Percentiles rank a stretch among this genome's conserved stretches.
phyloP scores from a whole-genome alignment of 345 rosid species.

The Trapa incisa region DNA sequence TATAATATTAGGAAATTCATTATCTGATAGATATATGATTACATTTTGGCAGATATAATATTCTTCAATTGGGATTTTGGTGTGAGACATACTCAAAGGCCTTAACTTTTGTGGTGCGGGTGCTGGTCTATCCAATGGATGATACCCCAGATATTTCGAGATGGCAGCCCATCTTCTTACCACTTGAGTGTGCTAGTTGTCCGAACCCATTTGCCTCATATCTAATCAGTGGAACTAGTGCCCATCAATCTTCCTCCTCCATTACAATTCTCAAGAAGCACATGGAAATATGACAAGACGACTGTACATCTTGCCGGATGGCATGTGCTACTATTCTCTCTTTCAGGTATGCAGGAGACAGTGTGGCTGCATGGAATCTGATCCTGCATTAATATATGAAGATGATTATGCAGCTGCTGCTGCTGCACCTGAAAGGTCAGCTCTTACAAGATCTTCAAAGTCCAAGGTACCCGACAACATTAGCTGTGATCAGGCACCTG shows the following conservation, averaged over 20 bases:
- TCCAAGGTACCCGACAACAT: not conserved
- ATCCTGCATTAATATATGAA: constrained; percentile 1
- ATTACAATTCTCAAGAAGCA: constrained; percentile 15
- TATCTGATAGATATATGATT: too few relatives aligned
- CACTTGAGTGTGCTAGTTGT: constrained; percentile 35
- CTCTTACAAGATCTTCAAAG: constrained; percentile 5
- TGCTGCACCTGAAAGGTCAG: not conserved
- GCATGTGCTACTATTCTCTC: constrained; percentile 22
- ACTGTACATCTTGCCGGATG: constrained; percentile 28
- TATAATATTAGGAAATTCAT: too few relatives aligned
- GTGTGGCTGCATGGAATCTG: not conserved
- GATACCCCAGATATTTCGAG: not conserved
- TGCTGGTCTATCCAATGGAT: too few relatives aligned
- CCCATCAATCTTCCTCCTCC: not conserved
- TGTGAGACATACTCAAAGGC: too few relatives aligned
- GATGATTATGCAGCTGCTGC: not conserved
- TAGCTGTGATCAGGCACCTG: constrained; percentile 14
- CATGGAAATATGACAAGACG: constrained; percentile 9
- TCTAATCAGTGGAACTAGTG: not conserved
- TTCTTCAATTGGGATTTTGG: too few relatives aligned
- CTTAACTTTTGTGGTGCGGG: too few relatives aligned
- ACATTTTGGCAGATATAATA: too few relatives aligned
- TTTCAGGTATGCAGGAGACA: constrained; percentile 16
- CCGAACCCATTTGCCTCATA: constrained; percentile 33
- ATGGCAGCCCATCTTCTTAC: constrained; percentile 36